These are phyloP conservation scores for Penicillium griseofulvum DNA, from an alignment of 2,329 filamentous ascomycete genomes.

Conservation along the genomic window DNA sequence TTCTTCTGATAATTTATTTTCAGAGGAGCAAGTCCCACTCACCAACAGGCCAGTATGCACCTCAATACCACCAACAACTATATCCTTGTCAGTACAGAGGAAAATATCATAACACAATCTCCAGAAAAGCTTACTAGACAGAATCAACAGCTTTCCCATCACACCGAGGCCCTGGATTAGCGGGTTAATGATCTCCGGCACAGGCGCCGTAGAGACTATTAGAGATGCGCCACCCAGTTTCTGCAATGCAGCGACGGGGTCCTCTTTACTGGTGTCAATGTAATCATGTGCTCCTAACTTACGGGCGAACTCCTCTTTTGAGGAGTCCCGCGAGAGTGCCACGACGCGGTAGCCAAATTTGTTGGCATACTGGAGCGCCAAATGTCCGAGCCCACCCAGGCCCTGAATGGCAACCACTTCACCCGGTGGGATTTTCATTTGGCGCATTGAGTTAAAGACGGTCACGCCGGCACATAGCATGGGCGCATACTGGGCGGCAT, in stretches of 20 bases:
- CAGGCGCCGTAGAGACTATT: conserved; percentile 35
- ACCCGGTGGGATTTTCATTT: conserved; percentile 48
- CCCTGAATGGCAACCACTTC: conserved; percentile 53
- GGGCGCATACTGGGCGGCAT: conserved; percentile 48
- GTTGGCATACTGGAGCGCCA: conserved; percentile 53
- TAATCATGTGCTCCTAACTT: neutral
- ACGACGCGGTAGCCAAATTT: conserved; percentile 53
- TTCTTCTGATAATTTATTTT: neutral
- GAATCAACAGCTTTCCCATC: conserved; percentile 13
- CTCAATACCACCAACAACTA: neutral
- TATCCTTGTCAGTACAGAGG: neutral
- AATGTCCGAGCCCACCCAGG: conserved; percentile 53
- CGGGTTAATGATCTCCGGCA: conserved; percentile 32
- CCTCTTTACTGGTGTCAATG: conserved; percentile 39
- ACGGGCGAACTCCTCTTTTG: conserved; percentile 38
- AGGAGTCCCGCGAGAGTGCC: neutral
- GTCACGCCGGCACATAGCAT: conserved; percentile 53
- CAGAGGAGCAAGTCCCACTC: neutral
- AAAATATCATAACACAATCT: neutral
- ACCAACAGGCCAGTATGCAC: neutral
- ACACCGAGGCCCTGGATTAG: conserved; percentile 21
- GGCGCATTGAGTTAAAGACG: conserved; percentile 50
- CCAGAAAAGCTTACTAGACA: neutral
- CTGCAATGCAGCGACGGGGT: neutral
- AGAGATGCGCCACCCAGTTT: neutral